Base-by-base conservation (phyloP, 768 basidiomycete genomes). In the Mycena chlorophos region DNA sequence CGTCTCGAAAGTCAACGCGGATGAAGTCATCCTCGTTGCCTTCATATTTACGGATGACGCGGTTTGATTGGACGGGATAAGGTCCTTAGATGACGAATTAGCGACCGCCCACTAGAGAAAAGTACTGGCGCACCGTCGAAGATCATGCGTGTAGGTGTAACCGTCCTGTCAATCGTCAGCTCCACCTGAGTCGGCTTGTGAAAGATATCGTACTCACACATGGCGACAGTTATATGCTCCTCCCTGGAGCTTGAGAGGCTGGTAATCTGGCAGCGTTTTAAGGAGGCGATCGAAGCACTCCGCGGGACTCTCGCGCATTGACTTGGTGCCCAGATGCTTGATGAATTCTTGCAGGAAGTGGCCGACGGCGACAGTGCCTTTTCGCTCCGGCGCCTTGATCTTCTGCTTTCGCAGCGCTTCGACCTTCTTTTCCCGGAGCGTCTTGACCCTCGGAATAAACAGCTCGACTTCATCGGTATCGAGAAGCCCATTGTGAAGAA, bases 1-100 rank as follows among this genome's bases (percentile, higher is more conserved):
- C 92, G 53, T 94, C 92, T 4, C 87, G 81, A 63, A 94, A 91
- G 61, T 89, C 85, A 23, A 94, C 91, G 10, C 93, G 85, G 27
- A 95, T 66, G 66, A 95, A 95, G 61, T 82, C 73, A 27, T 89
- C 81, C 43, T 85, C 76, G 54, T 79, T 81, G 0, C 77, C 78
- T 45, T 71, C 66, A 53, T 85, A 94, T 51, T 76, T 71, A 1
- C 92, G 85, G 56, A 95, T 86, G 49, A 93, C 82, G 1, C 89
- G 81, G 57, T 95, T 95, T 3, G 89, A 89, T 62, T 92, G 87
- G 23, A 82, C 81, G 0, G 83, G 66, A 54, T 84, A 87, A 1
- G 91, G 91, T 0, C 91, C 91, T 71, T 5, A 5, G 12, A 40
- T 40, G 6, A 40, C 6, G 39, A 6, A 5, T 10, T 10, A 40